Conservation (phyloP, 352 stramenopile genomes). For the Pythium plurisporium region DNA sequence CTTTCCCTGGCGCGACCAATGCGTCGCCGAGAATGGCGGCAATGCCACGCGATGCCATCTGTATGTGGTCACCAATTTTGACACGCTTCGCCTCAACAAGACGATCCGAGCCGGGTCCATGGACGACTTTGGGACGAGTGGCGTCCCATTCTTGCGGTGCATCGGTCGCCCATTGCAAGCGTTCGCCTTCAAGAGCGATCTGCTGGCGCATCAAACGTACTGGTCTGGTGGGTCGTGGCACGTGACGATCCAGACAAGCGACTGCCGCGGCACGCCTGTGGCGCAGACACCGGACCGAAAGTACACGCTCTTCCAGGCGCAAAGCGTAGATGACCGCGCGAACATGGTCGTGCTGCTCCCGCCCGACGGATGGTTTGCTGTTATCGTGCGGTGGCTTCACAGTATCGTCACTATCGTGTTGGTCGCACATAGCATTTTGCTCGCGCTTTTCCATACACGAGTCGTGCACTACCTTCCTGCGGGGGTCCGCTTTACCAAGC, state of each 20-base stretch:
- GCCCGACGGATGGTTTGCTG: slow-evolving; percentile 4
- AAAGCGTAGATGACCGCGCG: slow-evolving; percentile 1
- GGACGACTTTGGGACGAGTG: slow-evolving; percentile 23
- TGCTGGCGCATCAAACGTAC: slow-evolving; percentile 29
- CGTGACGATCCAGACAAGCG: slow-evolving; percentile 30
- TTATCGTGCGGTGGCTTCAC: too few relatives aligned
- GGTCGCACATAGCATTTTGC: slow-evolving; percentile 19
- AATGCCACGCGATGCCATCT: slow-evolving; percentile 21
- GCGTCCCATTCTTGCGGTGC: slow-evolving; percentile 30
- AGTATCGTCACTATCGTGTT: slow-evolving; percentile 20
- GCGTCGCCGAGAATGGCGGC: neutral
- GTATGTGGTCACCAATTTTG: slow-evolving; percentile 31
- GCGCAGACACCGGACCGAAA: neutral
- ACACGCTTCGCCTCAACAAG: slow-evolving; percentile 8
- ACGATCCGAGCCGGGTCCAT: slow-evolving; percentile 20
- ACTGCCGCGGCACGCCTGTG: slow-evolving; percentile 11
- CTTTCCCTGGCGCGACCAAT: slow-evolving; percentile 20
- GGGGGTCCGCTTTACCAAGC: neutral
- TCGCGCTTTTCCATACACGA: neutral
- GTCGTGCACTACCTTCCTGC: slow-evolving; percentile 20
- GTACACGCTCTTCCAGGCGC: slow-evolving; percentile 12
- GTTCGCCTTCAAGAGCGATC: slow-evolving; percentile 33
- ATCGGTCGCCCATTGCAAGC: slow-evolving; percentile 8
- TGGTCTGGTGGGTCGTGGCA: slow-evolving; percentile 31
- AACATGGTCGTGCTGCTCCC: slow-evolving; percentile 11